Conservation (phyloP, 1,284 basidiomycete genomes). For the Pseudozyma flocculosa region DNA sequence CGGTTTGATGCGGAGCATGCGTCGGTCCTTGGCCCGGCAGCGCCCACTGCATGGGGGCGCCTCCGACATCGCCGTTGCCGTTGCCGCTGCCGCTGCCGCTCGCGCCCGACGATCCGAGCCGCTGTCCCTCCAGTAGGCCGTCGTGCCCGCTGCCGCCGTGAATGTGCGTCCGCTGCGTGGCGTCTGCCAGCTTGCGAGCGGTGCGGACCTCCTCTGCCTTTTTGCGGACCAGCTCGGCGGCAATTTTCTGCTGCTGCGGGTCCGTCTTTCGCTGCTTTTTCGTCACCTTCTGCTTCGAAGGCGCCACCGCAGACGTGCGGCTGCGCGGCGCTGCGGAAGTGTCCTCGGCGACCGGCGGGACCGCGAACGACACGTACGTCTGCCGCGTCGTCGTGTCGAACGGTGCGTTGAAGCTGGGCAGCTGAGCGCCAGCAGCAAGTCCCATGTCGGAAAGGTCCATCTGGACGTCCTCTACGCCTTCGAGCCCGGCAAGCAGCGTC, state of each 20-base stretch:
- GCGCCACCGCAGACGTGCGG: constrained; percentile 8
- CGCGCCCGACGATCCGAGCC: background rate
- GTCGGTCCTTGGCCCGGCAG: too few relatives aligned
- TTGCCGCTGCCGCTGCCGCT: constrained; percentile 10
- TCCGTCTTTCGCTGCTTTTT: constrained; percentile 25
- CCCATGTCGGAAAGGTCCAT: constrained; percentile 32
- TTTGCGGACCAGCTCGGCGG: constrained; percentile 25
- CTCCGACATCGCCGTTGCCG: background rate
- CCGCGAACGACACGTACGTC: constrained; percentile 3
- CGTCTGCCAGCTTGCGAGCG: constrained; percentile 26
- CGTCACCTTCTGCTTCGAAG: constrained; percentile 23
- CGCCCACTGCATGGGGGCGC: background rate
- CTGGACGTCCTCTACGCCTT: constrained; percentile 32
- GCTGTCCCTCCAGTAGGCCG: background rate
- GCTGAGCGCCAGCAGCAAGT: constrained; percentile 8
- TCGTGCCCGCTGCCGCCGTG: constrained; percentile 17
- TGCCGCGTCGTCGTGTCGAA: constrained; percentile 11
- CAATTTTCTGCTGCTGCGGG: constrained; percentile 22
- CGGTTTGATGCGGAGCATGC: too few relatives aligned
- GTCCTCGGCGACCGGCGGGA: constrained; percentile 3
- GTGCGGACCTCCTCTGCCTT: constrained; percentile 30
- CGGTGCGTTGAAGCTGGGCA: constrained; percentile 34
- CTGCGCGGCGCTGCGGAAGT: constrained; percentile 6
- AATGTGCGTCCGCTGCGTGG: constrained; percentile 35
- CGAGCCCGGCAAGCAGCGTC: constrained; percentile 32